Conservation (phyloP, 1,284 basidiomycete species). For the Ustilago vetiveriae region DNA sequence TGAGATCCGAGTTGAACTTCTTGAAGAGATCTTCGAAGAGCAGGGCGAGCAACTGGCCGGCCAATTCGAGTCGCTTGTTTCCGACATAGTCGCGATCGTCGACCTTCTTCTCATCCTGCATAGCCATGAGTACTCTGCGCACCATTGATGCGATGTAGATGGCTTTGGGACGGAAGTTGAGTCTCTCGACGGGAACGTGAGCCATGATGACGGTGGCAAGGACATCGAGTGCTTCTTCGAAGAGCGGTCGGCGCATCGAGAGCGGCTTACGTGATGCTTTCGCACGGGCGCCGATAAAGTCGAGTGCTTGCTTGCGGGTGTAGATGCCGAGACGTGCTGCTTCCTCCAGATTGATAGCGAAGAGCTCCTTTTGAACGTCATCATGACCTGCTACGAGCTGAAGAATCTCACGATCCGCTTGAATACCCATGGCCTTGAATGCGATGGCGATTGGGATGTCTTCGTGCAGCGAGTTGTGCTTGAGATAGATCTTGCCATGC, state of each 20-base stretch:
- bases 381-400: constrained; percentile 92
- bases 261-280: constrained; percentile 82
- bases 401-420: constrained; percentile 97
- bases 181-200: constrained; percentile 89
- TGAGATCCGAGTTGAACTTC: constrained; percentile 96
- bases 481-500: constrained; percentile 91
- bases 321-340: constrained; percentile 76
- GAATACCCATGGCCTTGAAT: constrained; percentile 87
- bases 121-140: constrained; percentile 91
- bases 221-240: constrained; percentile 95
- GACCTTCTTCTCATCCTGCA: constrained; percentile 95
- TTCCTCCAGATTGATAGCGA: constrained; percentile 93
- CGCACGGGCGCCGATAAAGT: constrained; percentile 91
- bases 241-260: constrained; percentile 79
- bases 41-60: constrained; percentile 92
- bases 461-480: constrained; percentile 95
- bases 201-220: constrained; percentile 96
- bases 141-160: constrained; percentile 99
- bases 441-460: constrained; percentile 96
- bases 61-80: constrained; percentile 97
- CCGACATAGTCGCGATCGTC: constrained; percentile 99
- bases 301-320: constrained; percentile 91
- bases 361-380: constrained; percentile 86
- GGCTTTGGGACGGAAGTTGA: constrained; percentile 93
- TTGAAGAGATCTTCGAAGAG: constrained; percentile 99